Evolutionary conservation across 2,329 filamentous ascomycete species (phyloP).

Genomic region (Aspergillus arachidicola): DNA sequence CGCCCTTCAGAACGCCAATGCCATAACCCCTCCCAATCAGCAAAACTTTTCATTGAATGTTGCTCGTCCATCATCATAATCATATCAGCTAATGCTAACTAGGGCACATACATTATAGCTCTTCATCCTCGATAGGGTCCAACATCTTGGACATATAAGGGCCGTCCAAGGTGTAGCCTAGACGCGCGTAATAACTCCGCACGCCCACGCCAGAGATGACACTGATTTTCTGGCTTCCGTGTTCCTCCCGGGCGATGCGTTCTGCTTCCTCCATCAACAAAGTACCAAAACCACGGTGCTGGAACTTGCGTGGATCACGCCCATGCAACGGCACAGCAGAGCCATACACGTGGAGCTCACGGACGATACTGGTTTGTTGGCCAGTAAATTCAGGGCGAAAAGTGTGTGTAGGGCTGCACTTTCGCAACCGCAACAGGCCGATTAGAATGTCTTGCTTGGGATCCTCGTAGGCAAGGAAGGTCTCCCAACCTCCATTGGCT

Average conservation of each 20-base stretch:
- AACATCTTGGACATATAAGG: constrained; percentile 69
- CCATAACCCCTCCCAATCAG: not conserved
- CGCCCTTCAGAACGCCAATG: constrained; percentile 10
- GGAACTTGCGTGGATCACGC: constrained; percentile 92
- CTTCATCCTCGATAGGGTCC: constrained; percentile 43
- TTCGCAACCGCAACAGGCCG: constrained; percentile 81
- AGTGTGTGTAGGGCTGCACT: constrained; percentile 88
- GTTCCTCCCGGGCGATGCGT: constrained; percentile 89
- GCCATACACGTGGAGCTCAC: constrained; percentile 95
- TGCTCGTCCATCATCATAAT: constrained; percentile 10
- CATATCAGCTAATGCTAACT: constrained; percentile 12
- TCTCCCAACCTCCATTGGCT: constrained; percentile 97
- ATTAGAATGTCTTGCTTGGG: constrained; percentile 98
- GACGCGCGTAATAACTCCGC: constrained; percentile 87
- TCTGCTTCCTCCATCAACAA: constrained; percentile 97
- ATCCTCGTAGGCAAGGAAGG: constrained; percentile 96
- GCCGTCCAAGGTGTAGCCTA: constrained; percentile 92
- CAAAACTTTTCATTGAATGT: constrained; percentile 6
- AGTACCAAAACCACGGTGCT: constrained; percentile 96
- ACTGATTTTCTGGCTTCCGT: constrained; percentile 90
- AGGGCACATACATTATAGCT: constrained; percentile 19
- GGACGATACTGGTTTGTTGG: constrained; percentile 87
- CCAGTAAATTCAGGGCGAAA: constrained; percentile 83
- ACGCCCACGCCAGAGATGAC: constrained; percentile 98
- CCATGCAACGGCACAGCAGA: constrained; percentile 97